phyloP scores from a whole-genome alignment of 2,329 filamentous ascomycete genomes.

The Stemphylium beticola region DNA sequence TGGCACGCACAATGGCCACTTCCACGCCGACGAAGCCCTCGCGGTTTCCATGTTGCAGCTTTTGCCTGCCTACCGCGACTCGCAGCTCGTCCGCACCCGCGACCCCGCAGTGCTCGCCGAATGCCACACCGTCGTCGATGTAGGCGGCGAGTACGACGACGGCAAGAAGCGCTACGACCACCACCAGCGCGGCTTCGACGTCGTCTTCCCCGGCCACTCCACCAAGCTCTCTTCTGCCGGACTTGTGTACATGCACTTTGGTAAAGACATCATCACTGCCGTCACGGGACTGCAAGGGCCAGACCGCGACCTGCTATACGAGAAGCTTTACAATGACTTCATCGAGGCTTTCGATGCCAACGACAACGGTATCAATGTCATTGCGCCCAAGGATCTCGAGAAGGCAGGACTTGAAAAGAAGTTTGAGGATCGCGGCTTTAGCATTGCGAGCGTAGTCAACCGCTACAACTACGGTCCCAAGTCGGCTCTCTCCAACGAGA shows the following conservation, averaged over 20 bases:
- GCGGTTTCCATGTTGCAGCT: conserved; percentile 94
- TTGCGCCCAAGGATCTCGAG: conserved; percentile 73
- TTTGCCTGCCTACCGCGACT: conserved; percentile 78
- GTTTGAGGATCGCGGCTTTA: conserved; percentile 83
- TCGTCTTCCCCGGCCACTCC: conserved; percentile 79
- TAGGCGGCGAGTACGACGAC: conserved; percentile 92
- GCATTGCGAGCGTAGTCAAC: conserved; percentile 86
- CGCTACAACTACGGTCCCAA: conserved; percentile 72
- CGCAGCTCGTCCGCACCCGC: conserved; percentile 82
- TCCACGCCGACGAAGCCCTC: conserved; percentile 97
- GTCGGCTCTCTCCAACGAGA: conserved; percentile 51
- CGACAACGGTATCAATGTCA: conserved; percentile 90
- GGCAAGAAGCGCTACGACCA: conserved; percentile 85
- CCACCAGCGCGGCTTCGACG: conserved; percentile 90
- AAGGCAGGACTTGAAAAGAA: conserved; percentile 78
- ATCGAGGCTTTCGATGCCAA: conserved; percentile 96
- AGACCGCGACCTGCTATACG: conserved; percentile 77
- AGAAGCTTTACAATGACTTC: conserved; percentile 91
- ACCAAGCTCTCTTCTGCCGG: conserved; percentile 96
- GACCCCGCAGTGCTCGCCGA: conserved; percentile 77
- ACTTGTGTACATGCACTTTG: conserved; percentile 95
- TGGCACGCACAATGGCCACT: conserved; percentile 97
- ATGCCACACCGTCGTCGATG: conserved; percentile 96
- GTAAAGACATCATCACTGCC: conserved; percentile 78
- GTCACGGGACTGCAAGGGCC: conserved; percentile 66